Percentiles rank a stretch among this genome's conserved stretches.
phyloP scores from a whole-genome alignment of 1,284 basidiomycete species.

The Apiotrichum mycotoxinovorans region DNA sequence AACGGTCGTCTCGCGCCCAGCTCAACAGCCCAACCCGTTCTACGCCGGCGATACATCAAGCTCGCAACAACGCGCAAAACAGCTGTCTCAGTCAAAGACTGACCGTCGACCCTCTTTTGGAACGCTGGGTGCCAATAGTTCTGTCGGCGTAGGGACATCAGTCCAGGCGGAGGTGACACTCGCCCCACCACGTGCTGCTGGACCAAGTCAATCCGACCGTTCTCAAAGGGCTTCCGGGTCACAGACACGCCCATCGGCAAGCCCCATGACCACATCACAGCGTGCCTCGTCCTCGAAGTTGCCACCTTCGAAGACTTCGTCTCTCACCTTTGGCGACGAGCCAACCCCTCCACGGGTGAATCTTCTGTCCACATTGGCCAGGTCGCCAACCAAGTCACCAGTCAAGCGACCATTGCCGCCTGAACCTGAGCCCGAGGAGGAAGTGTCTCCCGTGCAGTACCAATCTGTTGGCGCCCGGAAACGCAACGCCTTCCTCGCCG shows the following conservation, averaged over 20 bases:
- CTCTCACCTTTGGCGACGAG: neutral
- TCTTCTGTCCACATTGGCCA: neutral
- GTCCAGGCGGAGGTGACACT: no score
- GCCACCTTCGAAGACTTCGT: neutral
- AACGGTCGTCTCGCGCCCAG: no score
- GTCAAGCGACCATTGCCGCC: neutral
- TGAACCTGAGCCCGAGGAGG: neutral
- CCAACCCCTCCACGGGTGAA: neutral
- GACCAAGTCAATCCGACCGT: no score
- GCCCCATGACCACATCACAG: neutral
- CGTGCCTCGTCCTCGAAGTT: neutral
- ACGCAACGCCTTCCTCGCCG: neutral
- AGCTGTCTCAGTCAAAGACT: no score
- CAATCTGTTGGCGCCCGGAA: neutral
- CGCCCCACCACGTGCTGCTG: no score
- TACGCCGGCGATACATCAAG: no score
- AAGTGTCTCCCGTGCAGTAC: neutral
- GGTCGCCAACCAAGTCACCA: neutral
- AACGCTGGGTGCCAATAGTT: no score
- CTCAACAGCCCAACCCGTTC: no score
- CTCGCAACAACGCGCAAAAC: no score
- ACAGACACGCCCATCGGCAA: neutral
- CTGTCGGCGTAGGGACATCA: no score
- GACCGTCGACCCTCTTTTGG: no score
- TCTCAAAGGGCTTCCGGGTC: no score